Base-by-base conservation (phyloP, 805 yeast genomes). In the Ogataea allantospora region DNA sequence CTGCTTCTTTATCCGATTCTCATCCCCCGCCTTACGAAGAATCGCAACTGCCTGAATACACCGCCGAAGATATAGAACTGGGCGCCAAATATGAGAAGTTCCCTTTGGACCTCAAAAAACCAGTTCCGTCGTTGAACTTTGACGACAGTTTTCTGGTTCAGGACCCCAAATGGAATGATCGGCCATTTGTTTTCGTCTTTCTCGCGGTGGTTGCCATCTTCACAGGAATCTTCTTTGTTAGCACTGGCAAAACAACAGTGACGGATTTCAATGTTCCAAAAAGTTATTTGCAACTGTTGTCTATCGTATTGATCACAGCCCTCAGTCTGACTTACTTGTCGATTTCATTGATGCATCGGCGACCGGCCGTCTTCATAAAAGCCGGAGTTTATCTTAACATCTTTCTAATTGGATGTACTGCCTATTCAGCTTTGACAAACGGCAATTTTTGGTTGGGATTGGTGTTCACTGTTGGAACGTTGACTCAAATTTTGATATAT, bases 381-480 rank as follows among this genome's bases (percentile, higher is more conserved):
- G 14, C 12, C 4, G 48, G 41, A 6, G 16, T 21, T 8, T 18
- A 35, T 7, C 14, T 28, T 9, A 35, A 32, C 27, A 26, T 30
- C 53, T 67, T 84, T 11, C 48, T 77, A 2, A 58, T 84, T 39
- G 85, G 88, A 2, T 49, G 84, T 12, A 93, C 83, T 10, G 78
- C 91, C 6, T 76, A 87, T 46, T 80, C 75, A 60, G 84, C 82
- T 52, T 69, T 88, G 49, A 77, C 71, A 1, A 68, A 71, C 48
- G 65, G 67, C 20, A 81, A 84, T 59, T 83, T 81, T 67, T 77
- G 88, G 5, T 87, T 91, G 0, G 95, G 87, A 2, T 66, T 83
- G 41, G 75, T 3, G 16, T 81, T 14, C 77, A 0, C 37, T 78
- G n/a, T 48, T 5, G 24, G 46, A 5, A 34, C 56, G 0, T 20